Base-by-base conservation (phyloP, 164 flowering plant genomes). In the Santalum album region DNA sequence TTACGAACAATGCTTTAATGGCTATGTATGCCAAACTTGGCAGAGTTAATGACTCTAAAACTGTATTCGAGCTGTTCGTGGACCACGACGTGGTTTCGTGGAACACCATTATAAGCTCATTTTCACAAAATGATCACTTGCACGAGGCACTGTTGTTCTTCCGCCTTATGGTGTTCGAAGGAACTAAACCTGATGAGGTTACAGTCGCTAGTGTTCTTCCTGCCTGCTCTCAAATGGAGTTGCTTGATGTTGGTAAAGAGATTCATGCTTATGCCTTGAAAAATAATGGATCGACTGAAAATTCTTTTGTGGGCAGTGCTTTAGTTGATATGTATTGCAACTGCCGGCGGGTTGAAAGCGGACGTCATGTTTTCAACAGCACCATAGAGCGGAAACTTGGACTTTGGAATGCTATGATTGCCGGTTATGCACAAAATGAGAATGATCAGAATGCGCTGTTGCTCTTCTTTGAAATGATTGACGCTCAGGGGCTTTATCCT, bases 271-370 rank as follows among this genome's bases (percentile, higher is more conserved):
- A 70, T 67, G 87, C 69, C 29, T 53, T 80, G 56, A 83, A 69
- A 65, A 73, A 74, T 46, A 69, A 65, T 21, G 60, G 64, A 55
- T 59, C 83, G 34, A 63, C 59, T 52, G 66, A 57, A 34, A 84
- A 84, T 65, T 66, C 88, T 23, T 83, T 62, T 55, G 83, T 84
- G 21, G 77, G 73, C 10, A 83, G 87, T 70, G 84, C 96, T 60
- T 64, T 87, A 39, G 90, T 87, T 40, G 96, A 87, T 67, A 83
- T 87, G 96, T 87, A 85, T 58, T 83, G 84, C 63, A 85, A 83
- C 44, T 87, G 92, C 55, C 56, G 63, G 27, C 51, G 62, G 58
- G 78, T 81, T 23, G 67, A 65, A 11, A 66, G 69, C 60, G 96
- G 78, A 44, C 66, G 80, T 1, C 68, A 39, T 22, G 79, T 88